phyloP scores from a whole-genome alignment of 768 basidiomycete species.

The Hygrophoropsis aurantiaca region DNA sequence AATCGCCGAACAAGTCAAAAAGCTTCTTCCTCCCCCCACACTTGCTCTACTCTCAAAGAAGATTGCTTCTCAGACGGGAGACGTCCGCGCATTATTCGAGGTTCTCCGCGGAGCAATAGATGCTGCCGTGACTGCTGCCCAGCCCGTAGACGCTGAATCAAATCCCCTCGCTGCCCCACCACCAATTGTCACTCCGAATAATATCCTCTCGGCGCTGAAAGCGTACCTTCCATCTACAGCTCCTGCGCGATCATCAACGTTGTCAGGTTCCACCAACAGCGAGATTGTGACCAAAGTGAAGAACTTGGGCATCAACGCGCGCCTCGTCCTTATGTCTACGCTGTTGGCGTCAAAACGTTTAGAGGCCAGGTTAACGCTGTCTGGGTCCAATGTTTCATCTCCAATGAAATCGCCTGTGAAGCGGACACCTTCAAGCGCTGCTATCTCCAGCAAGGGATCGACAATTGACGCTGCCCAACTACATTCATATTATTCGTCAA shows the following conservation, averaged over 20 bases:
- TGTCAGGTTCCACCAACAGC: constrained; percentile 35
- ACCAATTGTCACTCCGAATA: constrained; percentile 56
- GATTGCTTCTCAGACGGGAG: constrained; percentile 78
- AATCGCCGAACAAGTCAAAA: constrained; percentile 34
- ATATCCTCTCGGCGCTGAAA: constrained; percentile 75
- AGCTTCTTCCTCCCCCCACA: constrained; percentile 62
- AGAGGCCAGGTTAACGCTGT: constrained; percentile 55
- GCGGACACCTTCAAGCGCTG: constrained; percentile 41
- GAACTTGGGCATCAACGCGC: constrained; percentile 71
- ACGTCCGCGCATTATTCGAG: constrained; percentile 78
- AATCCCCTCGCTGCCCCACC: constrained; percentile 33
- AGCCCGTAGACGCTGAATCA: constrained; percentile 12
- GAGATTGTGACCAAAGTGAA: constrained; percentile 68
- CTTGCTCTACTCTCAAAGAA: constrained; percentile 77
- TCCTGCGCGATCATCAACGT: constrained; percentile 10
- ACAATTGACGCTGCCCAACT: constrained; percentile 61
- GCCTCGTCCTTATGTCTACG: constrained; percentile 64
- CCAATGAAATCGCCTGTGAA: constrained; percentile 48
- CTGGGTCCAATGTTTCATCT: constrained; percentile 35
- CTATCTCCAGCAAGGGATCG: constrained; percentile 21
- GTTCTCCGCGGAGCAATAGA: constrained; percentile 81
- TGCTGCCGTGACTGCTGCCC: constrained; percentile 44
- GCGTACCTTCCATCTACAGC: constrained; percentile 53
- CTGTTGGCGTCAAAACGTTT: constrained; percentile 64
- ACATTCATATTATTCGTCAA: constrained; percentile 58